Base-by-base conservation (phyloP, 2,329 filamentous ascomycete genomes). In the Colletotrichum sp. region DNA sequence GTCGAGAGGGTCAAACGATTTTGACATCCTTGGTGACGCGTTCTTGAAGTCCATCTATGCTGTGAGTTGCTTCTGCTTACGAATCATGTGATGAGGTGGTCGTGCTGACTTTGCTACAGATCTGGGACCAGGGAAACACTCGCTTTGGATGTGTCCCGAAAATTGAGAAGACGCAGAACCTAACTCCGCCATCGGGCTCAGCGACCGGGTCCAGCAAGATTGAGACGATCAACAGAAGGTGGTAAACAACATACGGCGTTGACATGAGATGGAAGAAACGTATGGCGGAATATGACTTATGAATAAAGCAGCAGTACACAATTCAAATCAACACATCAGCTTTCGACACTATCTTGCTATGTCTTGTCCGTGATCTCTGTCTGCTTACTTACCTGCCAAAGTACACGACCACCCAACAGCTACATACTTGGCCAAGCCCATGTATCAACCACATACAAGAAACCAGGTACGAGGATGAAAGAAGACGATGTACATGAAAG, bases 31-130 rank as follows among this genome's bases (percentile, higher is more conserved):
- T n/a, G 74, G 74, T 9, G 74, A 60, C 18, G 74, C 65, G 5
- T 74, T 76, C 32, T 43, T 76, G 57, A 76, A 76, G 48, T 76
- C 74, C 15, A 69, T 76, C 18, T 76, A 76, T 48, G 74, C 74
- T 21, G 74, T 76, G 52, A 69, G 74, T 69, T 16, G 43, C 21
- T 59, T 28, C 10, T 34, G 32, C 4, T 16, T 15, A 8, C 15
- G 4, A 57, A n/a, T 4, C 12, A 16, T 15, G 24, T 10, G 36
- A 36, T 32, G 36, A 26, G 24, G 24, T 12, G 16, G 59, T 6
- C 13, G 52, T 18, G 24, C 74, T 76, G 21, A 76, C 18, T 36
- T 24, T 48, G 16, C 39, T 18, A 13, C 10, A 76, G 74, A 66
- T 76, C 16, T 76, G 74, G 74, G 71, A 76, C n/a, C 74, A 69